Conservation (phyloP, 106 monocot genomes). For the Apostasia ramifera region DNA sequence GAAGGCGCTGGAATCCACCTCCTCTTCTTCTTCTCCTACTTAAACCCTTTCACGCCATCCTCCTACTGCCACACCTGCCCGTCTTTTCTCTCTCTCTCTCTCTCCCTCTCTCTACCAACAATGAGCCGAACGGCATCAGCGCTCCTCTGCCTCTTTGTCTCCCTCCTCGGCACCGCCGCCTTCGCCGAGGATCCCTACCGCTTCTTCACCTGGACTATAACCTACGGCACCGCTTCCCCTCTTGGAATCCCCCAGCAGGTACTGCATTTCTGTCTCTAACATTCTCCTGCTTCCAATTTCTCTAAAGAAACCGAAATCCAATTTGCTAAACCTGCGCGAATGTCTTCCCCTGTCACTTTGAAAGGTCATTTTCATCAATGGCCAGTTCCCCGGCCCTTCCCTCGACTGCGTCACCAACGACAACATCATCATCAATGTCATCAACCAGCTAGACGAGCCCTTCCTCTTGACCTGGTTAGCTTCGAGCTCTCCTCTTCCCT, state of each 20-base stretch:
- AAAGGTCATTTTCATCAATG: constrained; percentile 82
- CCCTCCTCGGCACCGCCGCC: constrained; percentile 2
- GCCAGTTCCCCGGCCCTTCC: constrained; percentile 79
- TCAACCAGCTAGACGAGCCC: constrained; percentile 94
- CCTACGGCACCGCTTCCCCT: constrained; percentile 30
- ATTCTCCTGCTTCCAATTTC: background rate
- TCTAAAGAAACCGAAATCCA: background rate
- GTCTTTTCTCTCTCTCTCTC: constrained; percentile 1
- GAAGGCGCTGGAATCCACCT: background rate
- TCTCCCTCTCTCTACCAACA: background rate
- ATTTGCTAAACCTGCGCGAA: background rate
- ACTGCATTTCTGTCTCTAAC: background rate
- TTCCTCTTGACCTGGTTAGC: constrained; percentile 79
- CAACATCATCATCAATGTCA: constrained; percentile 71
- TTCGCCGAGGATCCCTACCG: constrained; percentile 26
- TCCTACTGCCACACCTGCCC: background rate
- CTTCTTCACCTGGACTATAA: constrained; percentile 35
- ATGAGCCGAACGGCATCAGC: background rate
- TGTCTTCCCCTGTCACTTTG: background rate
- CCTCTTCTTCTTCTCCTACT: background rate
- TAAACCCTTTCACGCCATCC: background rate
- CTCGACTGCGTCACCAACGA: constrained; percentile 84
- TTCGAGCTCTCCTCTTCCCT: background rate
- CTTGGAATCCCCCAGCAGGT: constrained; percentile 34
- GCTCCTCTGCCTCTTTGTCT: background rate